A percentile compares a stretch with the other conserved stretches of the same genome.
phyloP scores from a whole-genome alignment of 768 basidiomycete genomes.

The Dentipellis sp. region DNA sequence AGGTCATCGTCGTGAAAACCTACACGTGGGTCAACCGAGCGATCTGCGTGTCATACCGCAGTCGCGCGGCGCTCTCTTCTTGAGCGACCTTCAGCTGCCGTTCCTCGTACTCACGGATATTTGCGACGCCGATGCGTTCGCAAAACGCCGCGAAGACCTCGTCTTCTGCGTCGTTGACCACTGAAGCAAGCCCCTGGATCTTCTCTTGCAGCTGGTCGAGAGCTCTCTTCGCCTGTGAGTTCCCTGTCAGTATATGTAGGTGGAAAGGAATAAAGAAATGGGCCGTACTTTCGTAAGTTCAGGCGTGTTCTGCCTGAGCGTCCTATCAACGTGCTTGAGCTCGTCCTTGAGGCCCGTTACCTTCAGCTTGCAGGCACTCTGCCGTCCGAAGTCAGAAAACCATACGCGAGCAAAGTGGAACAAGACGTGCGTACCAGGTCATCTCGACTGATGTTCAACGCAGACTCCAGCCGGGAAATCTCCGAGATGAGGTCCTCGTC shows the following conservation, averaged over 20 bases:
- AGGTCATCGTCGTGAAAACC: constrained; percentile 16
- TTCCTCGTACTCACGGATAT: constrained; percentile 92
- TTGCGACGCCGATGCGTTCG: constrained; percentile 60
- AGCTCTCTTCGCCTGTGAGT: constrained; percentile 40
- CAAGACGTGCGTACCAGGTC: constrained; percentile 53
- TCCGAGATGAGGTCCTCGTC: constrained; percentile 76
- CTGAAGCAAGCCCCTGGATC: constrained; percentile 42
- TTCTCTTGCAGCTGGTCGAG: constrained; percentile 43
- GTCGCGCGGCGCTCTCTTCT: constrained; percentile 76
- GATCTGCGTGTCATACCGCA: constrained; percentile 81
- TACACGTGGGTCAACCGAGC: constrained; percentile 82
- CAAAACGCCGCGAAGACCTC: constrained; percentile 74
- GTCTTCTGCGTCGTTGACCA: constrained; percentile 75
- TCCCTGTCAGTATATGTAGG: not conserved
- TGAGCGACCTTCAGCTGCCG: constrained; percentile 82
- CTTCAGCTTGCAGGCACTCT: constrained; percentile 72
- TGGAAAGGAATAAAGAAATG: not conserved
- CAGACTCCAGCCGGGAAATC: constrained; percentile 70
- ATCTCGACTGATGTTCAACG: constrained; percentile 66
- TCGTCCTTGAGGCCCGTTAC: constrained; percentile 78
- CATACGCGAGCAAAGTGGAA: too few relatives aligned
- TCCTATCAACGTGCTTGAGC: constrained; percentile 68
- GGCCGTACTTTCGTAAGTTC: constrained; percentile 61
- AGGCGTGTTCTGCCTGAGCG: constrained; percentile 55
- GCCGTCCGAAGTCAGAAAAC: not conserved